Percentiles rank a stretch among this genome's conserved stretches.
phyloP scores from a whole-genome alignment of 106 monocot genomes.

The Ottelia alismoides region DNA sequence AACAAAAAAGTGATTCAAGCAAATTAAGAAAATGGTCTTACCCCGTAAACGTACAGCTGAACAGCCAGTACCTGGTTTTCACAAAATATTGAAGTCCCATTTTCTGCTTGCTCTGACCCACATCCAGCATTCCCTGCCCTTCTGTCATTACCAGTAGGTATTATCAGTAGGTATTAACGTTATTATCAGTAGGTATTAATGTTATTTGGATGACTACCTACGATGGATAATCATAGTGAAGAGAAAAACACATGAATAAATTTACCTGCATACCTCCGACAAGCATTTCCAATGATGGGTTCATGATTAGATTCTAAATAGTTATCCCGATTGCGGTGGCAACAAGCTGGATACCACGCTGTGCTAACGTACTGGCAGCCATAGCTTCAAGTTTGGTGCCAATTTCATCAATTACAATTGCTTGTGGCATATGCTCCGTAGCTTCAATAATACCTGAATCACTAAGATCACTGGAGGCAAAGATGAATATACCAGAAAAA shows the following conservation, averaged over 20 bases:
- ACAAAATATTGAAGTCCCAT: conserved; percentile 12
- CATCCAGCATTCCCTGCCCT: conserved; percentile 1
- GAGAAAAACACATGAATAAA: too few relatives aligned
- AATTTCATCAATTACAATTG: conserved; percentile 76
- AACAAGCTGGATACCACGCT: conserved; percentile 72
- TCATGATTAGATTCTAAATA: conserved; percentile 8
- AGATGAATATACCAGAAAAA: too few relatives aligned
- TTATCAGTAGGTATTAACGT: conserved; percentile 7
- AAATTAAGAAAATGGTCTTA: conserved; percentile 19
- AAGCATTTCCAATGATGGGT: conserved; percentile 38
- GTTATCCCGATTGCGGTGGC: conserved; percentile 56
- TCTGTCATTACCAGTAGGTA: conserved; percentile 7
- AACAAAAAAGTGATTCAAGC: neutral
- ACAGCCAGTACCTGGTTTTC: conserved; percentile 13
- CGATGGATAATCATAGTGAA: too few relatives aligned
- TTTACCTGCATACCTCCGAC: conserved; percentile 77
- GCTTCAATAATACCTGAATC: conserved; percentile 56
- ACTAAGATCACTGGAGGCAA: too few relatives aligned
- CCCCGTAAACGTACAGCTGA: conserved; percentile 74
- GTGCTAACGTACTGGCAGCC: conserved; percentile 80
- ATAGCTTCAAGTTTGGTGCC: conserved; percentile 57
- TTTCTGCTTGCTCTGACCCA: conserved; percentile 20
- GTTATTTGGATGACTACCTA: too few relatives aligned
- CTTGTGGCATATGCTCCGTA: conserved; percentile 83
- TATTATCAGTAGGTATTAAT: too few relatives aligned